Base-by-base conservation (phyloP, 306 rosid genomes). In the Casuarina equisetifolia region DNA sequence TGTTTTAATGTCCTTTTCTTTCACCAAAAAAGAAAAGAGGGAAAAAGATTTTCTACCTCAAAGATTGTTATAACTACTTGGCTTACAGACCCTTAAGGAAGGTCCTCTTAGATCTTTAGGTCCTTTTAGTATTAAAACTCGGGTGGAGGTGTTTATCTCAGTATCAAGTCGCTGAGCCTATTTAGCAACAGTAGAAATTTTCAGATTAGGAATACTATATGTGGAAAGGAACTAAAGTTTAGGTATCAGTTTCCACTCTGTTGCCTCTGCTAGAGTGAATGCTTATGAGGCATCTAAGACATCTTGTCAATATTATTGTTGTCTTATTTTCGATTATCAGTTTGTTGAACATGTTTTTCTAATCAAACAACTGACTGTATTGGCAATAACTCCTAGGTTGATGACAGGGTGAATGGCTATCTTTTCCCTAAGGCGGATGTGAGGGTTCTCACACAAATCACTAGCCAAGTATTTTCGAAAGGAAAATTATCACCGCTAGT, bases 351-450 rank as follows among this genome's bases (percentile, higher is more conserved):
- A 8, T 74, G 13, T 52, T 13, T 77, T 76, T 55, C 63, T 48
- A 58, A 73, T 61, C 75, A 78, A 74, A 81, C 62, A 69, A 75
- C 89, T 89, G 74, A 92, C 88, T 64, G 35, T 52, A 55, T 73
- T 85, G 73, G 74, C 61, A 43, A 76, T 75, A 78, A 84, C 80
- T 32, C 70, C 82, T 82, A 96, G 99, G 97, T 96, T 69, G 91
- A 90, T 45, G 92, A 93, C 85, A 81, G 91, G 89, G 99, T 93
- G 83, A 96, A 89, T 70, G 97, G 99, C 40, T 96, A 85, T 83
- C 85, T 96, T 77, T 96, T 84, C 75, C 96, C 97, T 10, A 91
- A 83, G 90, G 92, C 91, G 66, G 85, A 91, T 80, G 77, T 78
- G 17, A 78, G 50, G 72, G 83, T 78, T 79, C 82, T 96, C 74